Evolutionary conservation across 2,329 filamentous ascomycete species (phyloP), one percentile per base, ranked within the genome.

Genomic region (Penicillium sp.): DNA sequence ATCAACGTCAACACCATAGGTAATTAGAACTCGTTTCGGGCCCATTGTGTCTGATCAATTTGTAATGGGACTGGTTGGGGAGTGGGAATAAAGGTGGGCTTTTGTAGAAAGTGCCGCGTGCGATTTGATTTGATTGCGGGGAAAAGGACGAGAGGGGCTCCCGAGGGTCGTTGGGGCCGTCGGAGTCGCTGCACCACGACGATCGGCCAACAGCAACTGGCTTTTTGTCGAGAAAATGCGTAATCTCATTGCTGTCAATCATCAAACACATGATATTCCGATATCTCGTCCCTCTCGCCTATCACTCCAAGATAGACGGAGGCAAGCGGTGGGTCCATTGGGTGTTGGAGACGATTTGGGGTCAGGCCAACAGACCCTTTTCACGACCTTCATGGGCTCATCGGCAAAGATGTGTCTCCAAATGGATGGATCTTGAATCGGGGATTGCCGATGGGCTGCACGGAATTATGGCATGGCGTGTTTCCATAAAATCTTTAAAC

Each of bases 1-100:
- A 46, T 70, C 68, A 21, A 71, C 65, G 32, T 71, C 68, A 6
- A 70, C 63, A 6, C 66, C 66, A 30, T 67, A 67, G 1, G 59
- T 61, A 23, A 68, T 58, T 3, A 68, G 61, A 34, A 65, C 63
- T 46, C 64, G 52, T 26, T 65, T 68, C 5, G 59, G 61, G n/a
- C 41, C 52, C 59, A 63, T 62, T 45, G 13, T 55, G 41, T 32
- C 10, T 26, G 15, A 21, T 37, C 7, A 17, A 36, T 33, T 30
- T 7, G 29, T 15, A 23, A 27, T 26, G 23, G 6, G 23, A 21
- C 32, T n/a, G n/a, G 17, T 17, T 42, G n/a, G 30, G 6, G 12
- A 24, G 13, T 20, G 23, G 40, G 17, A 30, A 4, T 3, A 13
- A 13, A 20, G 4, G 26, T 12, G 10, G 17, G 4, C 7, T 42